Evolutionary conservation across 805 yeast genomes (phyloP).

Genomic region (Scheffersomyces ergatensis): DNA sequence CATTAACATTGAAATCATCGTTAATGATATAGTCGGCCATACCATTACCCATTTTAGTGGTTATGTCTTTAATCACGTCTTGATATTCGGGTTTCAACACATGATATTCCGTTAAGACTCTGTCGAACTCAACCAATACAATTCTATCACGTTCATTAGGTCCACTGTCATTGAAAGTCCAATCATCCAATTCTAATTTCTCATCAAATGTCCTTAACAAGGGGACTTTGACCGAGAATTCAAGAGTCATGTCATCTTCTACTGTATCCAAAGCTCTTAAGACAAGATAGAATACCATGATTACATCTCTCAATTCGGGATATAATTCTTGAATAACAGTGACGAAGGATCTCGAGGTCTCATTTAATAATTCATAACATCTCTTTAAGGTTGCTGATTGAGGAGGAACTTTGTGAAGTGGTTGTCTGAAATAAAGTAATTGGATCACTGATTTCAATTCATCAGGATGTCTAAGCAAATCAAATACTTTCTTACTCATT

Average conservation of each 20-base stretch:
- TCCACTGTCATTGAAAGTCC: slow-evolving; percentile 77
- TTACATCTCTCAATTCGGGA: slow-evolving; percentile 81
- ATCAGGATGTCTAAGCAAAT: slow-evolving; percentile 64
- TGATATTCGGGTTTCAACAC: slow-evolving; percentile 72
- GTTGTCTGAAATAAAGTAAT: slow-evolving; percentile 50
- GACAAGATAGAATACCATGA: slow-evolving; percentile 81
- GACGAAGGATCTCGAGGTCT: slow-evolving; percentile 89
- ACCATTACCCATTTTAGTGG: slow-evolving; percentile 90
- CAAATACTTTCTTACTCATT: slow-evolving; percentile 40
- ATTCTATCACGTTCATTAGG: slow-evolving; percentile 78
- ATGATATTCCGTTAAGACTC: slow-evolving; percentile 68
- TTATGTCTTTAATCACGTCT: slow-evolving; percentile 72
- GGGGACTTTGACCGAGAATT: slow-evolving; percentile 68
- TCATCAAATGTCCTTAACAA: slow-evolving; percentile 65
- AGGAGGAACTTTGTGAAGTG: slow-evolving; percentile 48
- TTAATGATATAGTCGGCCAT: slow-evolving; percentile 91
- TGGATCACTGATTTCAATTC: slow-evolving; percentile 71
- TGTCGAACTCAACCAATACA: slow-evolving; percentile 78
- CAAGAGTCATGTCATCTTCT: slow-evolving; percentile 93
- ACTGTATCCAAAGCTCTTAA: slow-evolving; percentile 91
- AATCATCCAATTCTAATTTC: slow-evolving; percentile 61
- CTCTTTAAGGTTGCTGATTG: slow-evolving; percentile 30
- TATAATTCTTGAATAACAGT: slow-evolving; percentile 88
- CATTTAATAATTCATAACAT: slow-evolving; percentile 65
- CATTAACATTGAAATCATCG: slow-evolving; percentile 74